Percentiles rank a stretch among this genome's conserved stretches.
These are phyloP conservation scores for Violaceomyces palustris DNA, from an alignment of 1,284 basidiomycete species.

Conservation along the genomic window DNA sequence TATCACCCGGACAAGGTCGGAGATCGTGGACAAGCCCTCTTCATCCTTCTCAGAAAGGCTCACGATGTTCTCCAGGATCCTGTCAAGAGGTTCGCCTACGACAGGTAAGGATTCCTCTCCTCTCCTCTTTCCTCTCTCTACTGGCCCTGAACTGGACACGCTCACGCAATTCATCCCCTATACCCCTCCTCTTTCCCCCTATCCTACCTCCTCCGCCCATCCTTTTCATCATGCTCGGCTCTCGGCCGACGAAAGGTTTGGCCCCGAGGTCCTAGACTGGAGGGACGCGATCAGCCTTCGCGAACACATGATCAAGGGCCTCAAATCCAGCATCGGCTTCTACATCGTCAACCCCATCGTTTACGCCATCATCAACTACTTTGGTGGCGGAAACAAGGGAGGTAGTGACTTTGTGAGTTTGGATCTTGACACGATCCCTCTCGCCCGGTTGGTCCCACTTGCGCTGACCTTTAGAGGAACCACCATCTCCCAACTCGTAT, in stretches of 20 bases:
- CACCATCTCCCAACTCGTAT: constrained; percentile 38
- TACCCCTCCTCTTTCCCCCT: not conserved
- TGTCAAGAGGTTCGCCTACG: constrained; percentile 75
- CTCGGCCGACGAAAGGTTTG: too few relatives aligned
- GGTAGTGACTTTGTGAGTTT: constrained; percentile 65
- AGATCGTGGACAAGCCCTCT: constrained; percentile 62
- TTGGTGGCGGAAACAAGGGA: constrained; percentile 59
- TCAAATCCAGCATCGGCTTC: constrained; percentile 65
- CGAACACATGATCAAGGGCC: constrained; percentile 69
- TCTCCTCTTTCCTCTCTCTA: constrained; percentile 43
- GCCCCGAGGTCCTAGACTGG: constrained; percentile 68
- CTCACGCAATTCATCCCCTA: constrained; percentile 6
- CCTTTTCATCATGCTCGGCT: too few relatives aligned
- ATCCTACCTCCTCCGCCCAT: not conserved
- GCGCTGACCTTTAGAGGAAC: too few relatives aligned
- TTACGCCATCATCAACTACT: constrained; percentile 64
- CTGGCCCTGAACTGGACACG: constrained; percentile 1
- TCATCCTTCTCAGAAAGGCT: constrained; percentile 69
- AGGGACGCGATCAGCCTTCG: constrained; percentile 62
- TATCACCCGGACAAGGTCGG: constrained; percentile 77
- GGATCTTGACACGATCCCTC: constrained; percentile 49
- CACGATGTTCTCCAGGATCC: constrained; percentile 77
- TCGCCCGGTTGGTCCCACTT: constrained; percentile 53
- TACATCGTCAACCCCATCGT: constrained; percentile 64
- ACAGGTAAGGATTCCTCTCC: constrained; percentile 57